These are phyloP conservation scores for Stevia rebaudiana DNA, from an alignment of 140 eudicot species.

Conservation along the genomic window DNA sequence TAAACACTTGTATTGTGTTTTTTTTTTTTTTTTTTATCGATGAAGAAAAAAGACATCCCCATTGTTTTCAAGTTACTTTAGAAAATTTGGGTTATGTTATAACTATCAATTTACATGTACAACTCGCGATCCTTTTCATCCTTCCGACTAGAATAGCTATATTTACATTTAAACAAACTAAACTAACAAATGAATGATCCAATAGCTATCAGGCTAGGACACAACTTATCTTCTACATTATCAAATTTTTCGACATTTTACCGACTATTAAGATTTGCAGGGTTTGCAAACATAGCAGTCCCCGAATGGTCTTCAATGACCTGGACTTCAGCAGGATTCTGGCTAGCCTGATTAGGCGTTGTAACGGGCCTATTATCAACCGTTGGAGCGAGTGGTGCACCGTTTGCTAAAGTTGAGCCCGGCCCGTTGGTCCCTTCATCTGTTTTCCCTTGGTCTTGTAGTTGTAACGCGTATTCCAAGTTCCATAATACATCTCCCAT, in stretches of 20 bases:
- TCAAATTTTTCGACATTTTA: neutral
- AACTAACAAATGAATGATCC: constrained; percentile 7
- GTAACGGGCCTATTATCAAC: constrained; percentile 35
- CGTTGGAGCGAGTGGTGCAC: constrained; percentile 21
- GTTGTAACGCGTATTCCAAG: constrained; percentile 70
- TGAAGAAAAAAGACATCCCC: neutral
- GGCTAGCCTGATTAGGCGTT: constrained; percentile 21
- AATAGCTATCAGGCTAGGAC: constrained; percentile 20
- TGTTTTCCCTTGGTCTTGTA: constrained; percentile 61
- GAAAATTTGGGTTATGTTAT: neutral
- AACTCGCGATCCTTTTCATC: constrained; percentile 1
- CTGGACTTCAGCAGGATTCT: constrained; percentile 40
- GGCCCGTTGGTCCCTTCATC: constrained; percentile 39
- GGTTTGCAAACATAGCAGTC: constrained; percentile 55
- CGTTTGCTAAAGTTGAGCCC: constrained; percentile 26
- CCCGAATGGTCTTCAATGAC: constrained; percentile 56
- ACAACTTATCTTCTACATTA: constrained; percentile 19
- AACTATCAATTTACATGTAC: neutral
- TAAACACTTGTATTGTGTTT: neutral
- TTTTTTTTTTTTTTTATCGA: no score
- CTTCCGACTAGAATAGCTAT: constrained; percentile 11
- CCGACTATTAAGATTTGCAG: constrained; percentile 45
- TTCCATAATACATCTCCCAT: constrained; percentile 95
- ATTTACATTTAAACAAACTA: constrained; percentile 27
- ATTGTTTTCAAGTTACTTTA: neutral